Evolutionary conservation across 352 stramenopile genomes (phyloP), one percentile per base, ranked within the genome.

Genomic region (Phytophthora pinifolia): DNA sequence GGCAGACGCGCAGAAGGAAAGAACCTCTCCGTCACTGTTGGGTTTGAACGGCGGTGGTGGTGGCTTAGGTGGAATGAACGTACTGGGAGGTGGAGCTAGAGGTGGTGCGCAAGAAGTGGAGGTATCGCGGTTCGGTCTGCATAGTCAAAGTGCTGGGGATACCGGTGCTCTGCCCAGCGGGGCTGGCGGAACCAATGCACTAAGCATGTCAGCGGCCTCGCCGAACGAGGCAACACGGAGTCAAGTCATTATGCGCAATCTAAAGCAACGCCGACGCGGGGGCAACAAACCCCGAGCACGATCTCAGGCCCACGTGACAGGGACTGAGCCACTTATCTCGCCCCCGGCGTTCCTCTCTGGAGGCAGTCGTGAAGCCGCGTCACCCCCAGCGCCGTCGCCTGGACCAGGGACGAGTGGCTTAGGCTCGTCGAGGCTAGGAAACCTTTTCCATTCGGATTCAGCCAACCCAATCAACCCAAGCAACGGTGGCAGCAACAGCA

Each of bases 401-500:
- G 54, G 47, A 5, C 53, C 63, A 20, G 49, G 49, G 36, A 51
- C 53, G 3, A 51, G 42, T 9, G 59, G 54, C 4, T 41, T 66
- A 10, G 31, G 59, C 17, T n/a, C 64, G 12, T 73, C 65, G 31
- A 50, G 65, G 38, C 35, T 73, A 10, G 60, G 65, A 0, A 83
- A 79, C 12, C 70, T 83, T 12, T 83, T 83, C n/a, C 52, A 79
- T 39, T 63, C 65, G 0, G 73, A 83, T 27, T 47, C 52, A 0
- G 64, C 54, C 0, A 63, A 63, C 37, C 13, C 30, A 18, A 61
- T 12, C 30, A 61, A n/a, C n/a, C n/a, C n/a, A n/a, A n/a, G n/a
- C n/a, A n/a, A 53, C 35, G 45, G 27, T 25, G 59, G 20, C 33
- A 60, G 41, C 34, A 59, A 32, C 32, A 66, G 29, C 15, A 49